Evolutionary conservation across 768 basidiomycete species (phyloP), one percentile per base, ranked within the genome.

Genomic region (Inosperma sp.): DNA sequence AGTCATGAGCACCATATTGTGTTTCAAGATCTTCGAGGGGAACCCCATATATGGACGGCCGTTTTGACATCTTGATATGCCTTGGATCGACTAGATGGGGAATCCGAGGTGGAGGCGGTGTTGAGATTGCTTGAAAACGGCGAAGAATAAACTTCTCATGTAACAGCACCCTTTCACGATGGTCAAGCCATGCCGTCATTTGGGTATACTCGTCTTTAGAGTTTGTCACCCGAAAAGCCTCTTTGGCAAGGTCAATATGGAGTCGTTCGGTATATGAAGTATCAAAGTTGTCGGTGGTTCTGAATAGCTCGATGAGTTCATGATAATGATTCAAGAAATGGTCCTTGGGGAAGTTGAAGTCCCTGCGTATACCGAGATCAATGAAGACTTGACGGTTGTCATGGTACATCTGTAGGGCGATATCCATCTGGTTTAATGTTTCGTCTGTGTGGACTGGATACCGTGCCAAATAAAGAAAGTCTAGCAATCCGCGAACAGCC

Each of bases 121-220:
- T n/a, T n/a, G n/a, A n/a, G n/a, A n/a, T n/a, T n/a, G n/a, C n/a
- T n/a, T n/a, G n/a, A n/a, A n/a, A n/a, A n/a, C n/a, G n/a, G n/a
- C n/a, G n/a, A n/a, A n/a, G n/a, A n/a, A n/a, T n/a, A n/a, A n/a
- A n/a, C n/a, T n/a, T n/a, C n/a, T n/a, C n/a, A n/a, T n/a, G n/a
- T n/a, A n/a, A n/a, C n/a, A n/a, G n/a, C n/a, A n/a, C n/a, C n/a
- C n/a, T n/a, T n/a, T n/a, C n/a, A n/a, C n/a, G n/a, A 16, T 16
- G 9, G 9, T 16, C 31, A 33, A 9, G 58, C 66, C 66, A 70
- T 1, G 36, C 29, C 1, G 64, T 61, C 73, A 75, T 76, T 44
- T 73, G 72, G n/a, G 55, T 21, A 36, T 52, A 50, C 36, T 64
- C 39, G 9, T 19, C 39, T 21, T 41, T 10, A 54, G 71, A 68